Percentiles rank a stretch among this genome's conserved stretches.
Conservation (phyloP, 129 eudicot genomes). For the Solidago caesia region DNA sequence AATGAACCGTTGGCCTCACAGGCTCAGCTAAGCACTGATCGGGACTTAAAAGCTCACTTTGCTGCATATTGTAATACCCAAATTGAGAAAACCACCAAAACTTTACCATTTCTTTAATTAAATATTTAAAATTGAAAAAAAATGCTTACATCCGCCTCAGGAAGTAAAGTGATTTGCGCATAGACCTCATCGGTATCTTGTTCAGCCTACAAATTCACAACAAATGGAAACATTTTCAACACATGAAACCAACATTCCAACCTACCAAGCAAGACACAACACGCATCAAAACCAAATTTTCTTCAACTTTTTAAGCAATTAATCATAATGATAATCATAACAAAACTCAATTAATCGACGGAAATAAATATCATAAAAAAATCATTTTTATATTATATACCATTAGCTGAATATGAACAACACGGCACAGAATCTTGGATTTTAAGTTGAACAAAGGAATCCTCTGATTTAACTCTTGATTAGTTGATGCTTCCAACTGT, state of each 20-base stretch:
- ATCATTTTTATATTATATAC: slow-evolving; percentile 1
- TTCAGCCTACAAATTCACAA: slow-evolving; percentile 67
- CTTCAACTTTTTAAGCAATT: slow-evolving; percentile 27
- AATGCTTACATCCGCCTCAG: slow-evolving; percentile 70
- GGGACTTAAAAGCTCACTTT: slow-evolving; percentile 64
- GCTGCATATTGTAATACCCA: slow-evolving; percentile 39
- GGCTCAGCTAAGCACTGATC: slow-evolving; percentile 54
- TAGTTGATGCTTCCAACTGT: slow-evolving; percentile 53
- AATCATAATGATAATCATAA: slow-evolving; percentile 1
- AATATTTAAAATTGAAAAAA: not conserved
- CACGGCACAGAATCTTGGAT: slow-evolving; percentile 4
- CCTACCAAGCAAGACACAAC: slow-evolving; percentile 18
- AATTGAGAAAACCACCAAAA: not conserved
- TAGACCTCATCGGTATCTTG: slow-evolving; percentile 94
- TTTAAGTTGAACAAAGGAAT: slow-evolving; percentile 1
- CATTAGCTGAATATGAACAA: slow-evolving; percentile 16
- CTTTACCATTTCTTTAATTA: not conserved
- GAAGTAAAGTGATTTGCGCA: slow-evolving; percentile 78
- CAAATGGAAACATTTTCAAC: not conserved
- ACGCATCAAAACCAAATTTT: slow-evolving; percentile 2
- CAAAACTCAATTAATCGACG: slow-evolving; percentile 10
- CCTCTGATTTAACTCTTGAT: not conserved
- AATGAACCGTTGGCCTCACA: slow-evolving; percentile 62
- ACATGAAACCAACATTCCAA: not conserved
- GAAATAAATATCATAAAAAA: not conserved